phyloP scores from a whole-genome alignment of 1,284 basidiomycete species.

The Neolentinus lepideus region DNA sequence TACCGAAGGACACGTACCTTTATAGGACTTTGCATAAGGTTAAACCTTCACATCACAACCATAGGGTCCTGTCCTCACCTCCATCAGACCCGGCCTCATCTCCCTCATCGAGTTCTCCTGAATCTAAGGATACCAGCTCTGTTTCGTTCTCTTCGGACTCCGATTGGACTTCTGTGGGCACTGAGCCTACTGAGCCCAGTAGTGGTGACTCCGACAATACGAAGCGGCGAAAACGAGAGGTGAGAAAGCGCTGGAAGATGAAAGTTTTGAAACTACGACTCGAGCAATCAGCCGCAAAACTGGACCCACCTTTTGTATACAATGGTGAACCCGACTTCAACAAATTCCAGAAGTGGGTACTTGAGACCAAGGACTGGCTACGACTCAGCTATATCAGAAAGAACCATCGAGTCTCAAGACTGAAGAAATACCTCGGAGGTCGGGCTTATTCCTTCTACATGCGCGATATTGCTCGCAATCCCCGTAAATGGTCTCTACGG shows the following conservation, averaged over 20 bases:
- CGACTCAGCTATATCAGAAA: neutral
- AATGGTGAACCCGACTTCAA: neutral
- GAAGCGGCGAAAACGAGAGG: neutral
- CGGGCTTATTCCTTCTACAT: neutral
- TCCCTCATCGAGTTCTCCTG: neutral
- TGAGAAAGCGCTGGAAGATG: neutral
- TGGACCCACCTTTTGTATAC: neutral
- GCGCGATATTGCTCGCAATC: neutral
- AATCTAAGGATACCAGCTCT: neutral
- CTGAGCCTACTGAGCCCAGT: neutral
- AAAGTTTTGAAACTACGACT: neutral
- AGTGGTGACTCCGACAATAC: neutral
- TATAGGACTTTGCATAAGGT: neutral
- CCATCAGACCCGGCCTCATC: neutral
- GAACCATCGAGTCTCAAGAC: neutral
- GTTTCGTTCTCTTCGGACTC: neutral
- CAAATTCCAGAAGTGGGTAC: neutral
- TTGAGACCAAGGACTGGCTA: neutral
- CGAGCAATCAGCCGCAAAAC: neutral
- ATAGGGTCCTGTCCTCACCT: neutral
- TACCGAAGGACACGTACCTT: neutral
- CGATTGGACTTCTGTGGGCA: neutral
- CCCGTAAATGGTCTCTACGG: neutral
- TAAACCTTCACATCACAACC: neutral
- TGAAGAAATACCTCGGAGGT: neutral